phyloP scores from a whole-genome alignment of 2,329 filamentous ascomycete genomes.

The Cyanodermella asteris region DNA sequence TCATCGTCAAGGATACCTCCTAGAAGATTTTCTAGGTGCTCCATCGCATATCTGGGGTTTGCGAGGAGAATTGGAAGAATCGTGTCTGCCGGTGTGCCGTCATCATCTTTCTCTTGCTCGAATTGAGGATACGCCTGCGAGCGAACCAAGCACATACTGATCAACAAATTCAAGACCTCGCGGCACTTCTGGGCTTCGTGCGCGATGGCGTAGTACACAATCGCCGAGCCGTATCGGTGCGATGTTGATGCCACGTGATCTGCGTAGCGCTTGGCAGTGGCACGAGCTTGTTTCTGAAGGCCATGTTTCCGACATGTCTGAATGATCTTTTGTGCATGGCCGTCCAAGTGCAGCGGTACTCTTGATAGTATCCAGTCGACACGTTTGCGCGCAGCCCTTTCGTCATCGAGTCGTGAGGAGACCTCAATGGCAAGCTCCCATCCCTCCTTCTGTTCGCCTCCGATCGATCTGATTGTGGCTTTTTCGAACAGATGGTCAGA shows the following conservation, averaged over 20 bases:
- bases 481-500: conserved; percentile 36
- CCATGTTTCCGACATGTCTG: conserved; percentile 55
- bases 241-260: conserved; percentile 51
- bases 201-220: conserved; percentile 79
- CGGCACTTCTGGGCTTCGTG: conserved; percentile 60
- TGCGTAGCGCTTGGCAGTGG: conserved; percentile 66
- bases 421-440: conserved; percentile 82
- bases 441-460: conserved; percentile 33
- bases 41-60: conserved; percentile 49
- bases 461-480: conserved; percentile 13
- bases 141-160: conserved; percentile 68
- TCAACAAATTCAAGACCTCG: conserved; percentile 66
- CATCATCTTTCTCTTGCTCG: too few species aligned
- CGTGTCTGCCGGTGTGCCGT: conserved; percentile 48
- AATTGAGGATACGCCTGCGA: conserved; percentile 55
- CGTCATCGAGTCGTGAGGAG: conserved; percentile 58
- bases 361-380: conserved; percentile 53
- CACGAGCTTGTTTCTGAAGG: conserved; percentile 56
- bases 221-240: conserved; percentile 60
- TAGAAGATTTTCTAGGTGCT: conserved; percentile 43
- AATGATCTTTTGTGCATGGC: conserved; percentile 64
- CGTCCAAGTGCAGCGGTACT: conserved; percentile 47
- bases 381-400: conserved; percentile 45
- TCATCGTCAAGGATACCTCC: conserved; percentile 62
- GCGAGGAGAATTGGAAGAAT: conserved; percentile 48